These are phyloP conservation scores for Eucommia ulmoides DNA, from an alignment of 257 asterid species.

Conservation along the genomic window DNA sequence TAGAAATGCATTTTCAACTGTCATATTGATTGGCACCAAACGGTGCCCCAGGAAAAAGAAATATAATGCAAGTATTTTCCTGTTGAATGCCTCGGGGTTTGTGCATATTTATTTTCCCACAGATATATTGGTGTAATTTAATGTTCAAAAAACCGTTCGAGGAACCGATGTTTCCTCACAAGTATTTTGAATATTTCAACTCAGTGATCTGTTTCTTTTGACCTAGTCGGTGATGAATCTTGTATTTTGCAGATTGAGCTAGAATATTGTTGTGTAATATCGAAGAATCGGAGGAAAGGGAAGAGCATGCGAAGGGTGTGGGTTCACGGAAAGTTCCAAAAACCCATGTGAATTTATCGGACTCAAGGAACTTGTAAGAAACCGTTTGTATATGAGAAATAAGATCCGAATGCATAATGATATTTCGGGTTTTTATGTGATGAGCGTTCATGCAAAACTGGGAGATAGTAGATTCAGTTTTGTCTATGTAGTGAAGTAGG, in stretches of 20 bases:
- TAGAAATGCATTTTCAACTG: not conserved
- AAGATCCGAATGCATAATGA: too few relatives aligned
- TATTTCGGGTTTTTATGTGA: too few relatives aligned
- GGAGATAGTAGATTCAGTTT: too few relatives aligned
- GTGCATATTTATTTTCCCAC: not conserved
- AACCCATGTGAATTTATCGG: slow-evolving; percentile 17
- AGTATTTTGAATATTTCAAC: too few relatives aligned
- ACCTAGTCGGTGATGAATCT: not conserved
- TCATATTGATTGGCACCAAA: not conserved
- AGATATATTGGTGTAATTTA: too few relatives aligned
- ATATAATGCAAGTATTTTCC: not conserved
- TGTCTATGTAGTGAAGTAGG: too few relatives aligned
- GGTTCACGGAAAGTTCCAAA: slow-evolving; percentile 94
- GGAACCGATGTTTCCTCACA: too few relatives aligned
- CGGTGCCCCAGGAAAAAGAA: not conserved
- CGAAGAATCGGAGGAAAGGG: slow-evolving; percentile 67
- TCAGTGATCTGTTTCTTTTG: not conserved
- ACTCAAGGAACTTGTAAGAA: not conserved
- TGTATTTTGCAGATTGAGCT: slow-evolving; percentile 62
- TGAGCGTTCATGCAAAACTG: too few relatives aligned
- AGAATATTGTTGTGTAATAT: slow-evolving; percentile 80
- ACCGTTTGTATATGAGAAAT: too few relatives aligned
- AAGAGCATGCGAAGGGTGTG: slow-evolving; percentile 84
- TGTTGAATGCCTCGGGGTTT: not conserved
- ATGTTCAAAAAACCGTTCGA: too few relatives aligned